Conservation (phyloP, 768 basidiomycete genomes). For the Harrya chromipes region DNA sequence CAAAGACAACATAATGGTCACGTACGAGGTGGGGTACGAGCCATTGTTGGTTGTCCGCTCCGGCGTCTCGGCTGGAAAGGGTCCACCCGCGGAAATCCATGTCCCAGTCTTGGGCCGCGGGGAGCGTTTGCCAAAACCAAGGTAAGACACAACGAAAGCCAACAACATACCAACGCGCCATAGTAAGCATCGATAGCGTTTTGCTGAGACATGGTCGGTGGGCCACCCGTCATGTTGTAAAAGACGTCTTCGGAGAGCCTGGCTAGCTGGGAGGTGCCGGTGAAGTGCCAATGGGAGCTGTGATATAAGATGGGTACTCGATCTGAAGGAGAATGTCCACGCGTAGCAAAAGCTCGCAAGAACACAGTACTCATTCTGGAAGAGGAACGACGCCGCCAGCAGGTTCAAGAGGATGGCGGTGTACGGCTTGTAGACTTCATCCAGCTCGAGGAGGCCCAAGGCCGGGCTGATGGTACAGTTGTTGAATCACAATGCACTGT, state of each 20-base stretch:
- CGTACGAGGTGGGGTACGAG: constrained; percentile 23
- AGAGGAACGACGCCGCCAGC: too few relatives aligned
- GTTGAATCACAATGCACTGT: too few relatives aligned
- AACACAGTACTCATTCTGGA: constrained; percentile 25
- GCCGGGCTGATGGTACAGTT: too few relatives aligned
- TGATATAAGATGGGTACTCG: constrained; percentile 10
- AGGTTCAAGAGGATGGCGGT: too few relatives aligned
- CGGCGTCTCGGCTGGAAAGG: not conserved
- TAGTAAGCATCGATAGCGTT: constrained; percentile 22
- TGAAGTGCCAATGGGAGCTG: constrained; percentile 9
- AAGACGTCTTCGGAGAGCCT: constrained; percentile 18
- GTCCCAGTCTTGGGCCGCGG: constrained; percentile 20
- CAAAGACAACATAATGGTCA: not conserved
- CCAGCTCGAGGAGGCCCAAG: too few relatives aligned
- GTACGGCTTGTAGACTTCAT: too few relatives aligned
- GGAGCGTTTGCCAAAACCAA: not conserved
- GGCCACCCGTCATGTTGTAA: constrained; percentile 19
- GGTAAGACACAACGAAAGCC: not conserved
- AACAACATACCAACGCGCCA: constrained; percentile 12
- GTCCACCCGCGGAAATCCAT: constrained; percentile 6
- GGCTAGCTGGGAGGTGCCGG: constrained; percentile 8
- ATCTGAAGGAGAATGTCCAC: constrained; percentile 18
- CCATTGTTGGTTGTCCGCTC: constrained; percentile 11
- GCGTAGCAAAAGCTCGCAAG: constrained; percentile 26
- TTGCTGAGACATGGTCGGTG: constrained; percentile 19